These are phyloP conservation scores for Harringtonia aguacate DNA, from an alignment of 2,329 filamentous ascomycete species.

Conservation along the genomic window DNA sequence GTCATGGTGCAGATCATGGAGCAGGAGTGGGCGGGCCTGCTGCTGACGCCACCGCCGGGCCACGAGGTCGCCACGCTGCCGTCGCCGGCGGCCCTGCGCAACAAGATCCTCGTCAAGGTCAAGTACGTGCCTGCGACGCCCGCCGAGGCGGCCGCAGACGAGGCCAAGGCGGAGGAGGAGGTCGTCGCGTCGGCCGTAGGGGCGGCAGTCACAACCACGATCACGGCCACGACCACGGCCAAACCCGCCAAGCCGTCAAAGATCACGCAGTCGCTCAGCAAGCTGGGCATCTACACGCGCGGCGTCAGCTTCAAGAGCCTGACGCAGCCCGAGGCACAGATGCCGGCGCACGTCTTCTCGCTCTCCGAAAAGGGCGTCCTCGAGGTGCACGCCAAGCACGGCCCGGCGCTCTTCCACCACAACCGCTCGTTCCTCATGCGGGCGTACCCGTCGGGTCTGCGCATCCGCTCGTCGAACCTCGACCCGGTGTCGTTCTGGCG, in stretches of 20 bases:
- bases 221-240: background rate
- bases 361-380: constrained; percentile 55
- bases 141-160: constrained; percentile 3
- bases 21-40: constrained; percentile 64
- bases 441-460: constrained; percentile 73
- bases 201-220: constrained; percentile 5
- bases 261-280: constrained; percentile 64
- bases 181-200: constrained; percentile 1
- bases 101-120: constrained; percentile 78
- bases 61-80: constrained; percentile 44
- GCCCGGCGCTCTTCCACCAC: constrained; percentile 58
- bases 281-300: constrained; percentile 71
- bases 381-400: constrained; percentile 40
- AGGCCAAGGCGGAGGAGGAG: background rate
- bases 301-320: constrained; percentile 76
- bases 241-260: constrained; percentile 37
- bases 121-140: constrained; percentile 48
- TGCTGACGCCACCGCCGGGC: constrained; percentile 45
- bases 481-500: constrained; percentile 81
- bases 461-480: constrained; percentile 76
- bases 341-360: constrained; percentile 60
- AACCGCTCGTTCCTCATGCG: constrained; percentile 78
- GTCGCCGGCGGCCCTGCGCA: constrained; percentile 56
- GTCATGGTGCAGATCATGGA: constrained; percentile 90
- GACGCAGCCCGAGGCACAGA: constrained; percentile 56